These are phyloP conservation scores for Deakozyma indianensis DNA, from an alignment of 805 yeast species.

Conservation along the genomic window DNA sequence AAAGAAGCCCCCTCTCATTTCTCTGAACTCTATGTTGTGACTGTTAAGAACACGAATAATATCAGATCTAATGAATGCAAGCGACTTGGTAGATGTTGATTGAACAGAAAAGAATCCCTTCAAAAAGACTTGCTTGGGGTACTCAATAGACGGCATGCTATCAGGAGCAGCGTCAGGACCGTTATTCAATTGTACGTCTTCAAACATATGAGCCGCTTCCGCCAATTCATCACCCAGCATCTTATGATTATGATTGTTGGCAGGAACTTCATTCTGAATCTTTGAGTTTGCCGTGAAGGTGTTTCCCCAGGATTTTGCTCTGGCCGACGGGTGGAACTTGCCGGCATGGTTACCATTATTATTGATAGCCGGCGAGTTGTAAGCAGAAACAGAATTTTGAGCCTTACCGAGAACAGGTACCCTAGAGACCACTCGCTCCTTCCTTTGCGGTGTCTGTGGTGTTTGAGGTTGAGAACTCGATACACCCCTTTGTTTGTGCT, in stretches of 20 bases:
- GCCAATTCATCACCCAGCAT: neutral
- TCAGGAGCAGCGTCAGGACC: slow-evolving; percentile 48
- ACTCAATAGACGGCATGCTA: slow-evolving; percentile 87
- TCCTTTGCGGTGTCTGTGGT: neutral
- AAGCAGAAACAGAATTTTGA: neutral
- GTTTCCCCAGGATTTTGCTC: slow-evolving; percentile 83
- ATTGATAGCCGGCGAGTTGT: neutral
- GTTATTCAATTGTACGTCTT: neutral
- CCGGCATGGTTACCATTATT: neutral
- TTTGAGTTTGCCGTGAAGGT: slow-evolving; percentile 34
- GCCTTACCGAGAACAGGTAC: neutral
- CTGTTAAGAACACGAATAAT: slow-evolving; percentile 62
- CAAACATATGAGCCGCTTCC: neutral
- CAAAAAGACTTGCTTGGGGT: slow-evolving; percentile 77
- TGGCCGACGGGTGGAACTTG: slow-evolving; percentile 61
- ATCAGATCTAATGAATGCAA: slow-evolving; percentile 76
- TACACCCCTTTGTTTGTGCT: neutral
- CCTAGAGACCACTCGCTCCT: neutral
- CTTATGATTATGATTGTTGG: neutral
- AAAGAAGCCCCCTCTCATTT: slow-evolving; percentile 82
- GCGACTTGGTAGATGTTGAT: slow-evolving; percentile 84
- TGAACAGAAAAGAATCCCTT: slow-evolving; percentile 92
- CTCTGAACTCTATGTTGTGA: slow-evolving; percentile 69
- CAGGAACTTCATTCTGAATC: neutral
- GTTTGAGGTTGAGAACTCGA: neutral